Conservation (phyloP, 129 eudicot species). For the Dittrichia graveolens region DNA sequence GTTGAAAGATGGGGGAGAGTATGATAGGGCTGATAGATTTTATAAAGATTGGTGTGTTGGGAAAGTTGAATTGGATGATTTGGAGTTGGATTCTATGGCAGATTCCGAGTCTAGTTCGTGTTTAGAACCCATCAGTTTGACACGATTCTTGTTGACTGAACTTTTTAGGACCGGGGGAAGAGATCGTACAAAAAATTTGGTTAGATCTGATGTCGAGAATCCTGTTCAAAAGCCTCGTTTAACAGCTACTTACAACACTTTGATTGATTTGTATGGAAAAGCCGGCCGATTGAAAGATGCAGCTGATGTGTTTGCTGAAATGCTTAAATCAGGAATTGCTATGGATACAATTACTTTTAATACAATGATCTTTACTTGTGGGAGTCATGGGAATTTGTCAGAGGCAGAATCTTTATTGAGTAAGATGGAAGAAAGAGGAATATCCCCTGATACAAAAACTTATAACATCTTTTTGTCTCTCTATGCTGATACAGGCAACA, state of each 20-base stretch:
- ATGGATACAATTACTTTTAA: slow-evolving; percentile 70
- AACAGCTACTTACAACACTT: slow-evolving; percentile 68
- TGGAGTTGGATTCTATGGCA: slow-evolving; percentile 53
- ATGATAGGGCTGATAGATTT: slow-evolving; percentile 67
- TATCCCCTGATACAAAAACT: slow-evolving; percentile 73
- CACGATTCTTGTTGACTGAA: slow-evolving; percentile 68
- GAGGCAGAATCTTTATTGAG: slow-evolving; percentile 71
- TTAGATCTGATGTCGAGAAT: slow-evolving; percentile 29
- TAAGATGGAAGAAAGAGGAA: slow-evolving; percentile 81
- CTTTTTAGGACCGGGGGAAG: slow-evolving; percentile 84
- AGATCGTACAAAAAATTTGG: slow-evolving; percentile 22
- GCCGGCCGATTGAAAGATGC: slow-evolving; percentile 88
- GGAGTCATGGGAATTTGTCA: slow-evolving; percentile 73
- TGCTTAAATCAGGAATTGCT: slow-evolving; percentile 72
- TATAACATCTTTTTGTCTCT: slow-evolving; percentile 74
- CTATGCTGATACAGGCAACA: slow-evolving; percentile 57
- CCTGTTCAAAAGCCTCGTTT: slow-evolving; percentile 51
- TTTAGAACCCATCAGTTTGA: slow-evolving; percentile 59
- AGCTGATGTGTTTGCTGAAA: slow-evolving; percentile 64
- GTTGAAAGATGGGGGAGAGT: slow-evolving; percentile 83
- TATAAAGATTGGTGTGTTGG: slow-evolving; percentile 88
- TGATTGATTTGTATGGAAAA: slow-evolving; percentile 89
- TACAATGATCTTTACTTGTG: slow-evolving; percentile 74
- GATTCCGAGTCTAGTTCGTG: slow-evolving; percentile 31
- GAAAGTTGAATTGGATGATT: slow-evolving; percentile 59